Evolutionary conservation across 257 asterid species (phyloP), one percentile per base, ranked within the genome.

Genomic region (Leonotis leonurus): DNA sequence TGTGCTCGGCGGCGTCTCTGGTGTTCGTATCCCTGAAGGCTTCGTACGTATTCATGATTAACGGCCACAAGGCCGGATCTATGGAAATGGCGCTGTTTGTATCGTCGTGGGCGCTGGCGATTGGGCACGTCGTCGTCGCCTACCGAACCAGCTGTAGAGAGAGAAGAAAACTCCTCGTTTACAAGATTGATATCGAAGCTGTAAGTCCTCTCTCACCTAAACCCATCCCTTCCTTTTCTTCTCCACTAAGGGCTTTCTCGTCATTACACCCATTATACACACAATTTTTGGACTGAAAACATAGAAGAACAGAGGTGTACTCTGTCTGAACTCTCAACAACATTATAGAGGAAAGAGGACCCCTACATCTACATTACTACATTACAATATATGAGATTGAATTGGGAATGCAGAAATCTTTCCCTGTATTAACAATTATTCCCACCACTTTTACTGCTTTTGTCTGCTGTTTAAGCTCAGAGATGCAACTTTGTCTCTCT

Each of bases 101-200:
- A 1, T 78, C 89, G 22, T 91, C 98, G 4, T 39, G 79, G 79
- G 83, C 62, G 0, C 36, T 91, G 69, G 98, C 96, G 3, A 60
- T 86, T 56, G 96, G 91, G 6, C 98, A 91, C 51, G 75, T 88
- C 8, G 88, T 74, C 29, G 96, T 83, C 78, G 98, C 98, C 14
- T 88, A 91, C 58, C 69, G 95, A 67, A 91, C 85, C 8, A 85
- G 95, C 30, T 88, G 98, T 73, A 69, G 90, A 53, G 98, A 91
- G 73, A 73, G 96, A 48, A 78, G 96, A 41, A 91, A 91, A 77
- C 94, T 91, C 56, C 91, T 85, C 10, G 95, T 91, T 18, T 91
- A 84, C 95, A 88, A 88, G 56, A 91, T 91, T 49, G 98, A 91
- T 50, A 75, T 88, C 9, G 98, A 91, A 83, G 95, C 98, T 45